Evolutionary conservation across 2,329 filamentous ascomycete genomes (phyloP).

Genomic region (Paraphoma sp.): DNA sequence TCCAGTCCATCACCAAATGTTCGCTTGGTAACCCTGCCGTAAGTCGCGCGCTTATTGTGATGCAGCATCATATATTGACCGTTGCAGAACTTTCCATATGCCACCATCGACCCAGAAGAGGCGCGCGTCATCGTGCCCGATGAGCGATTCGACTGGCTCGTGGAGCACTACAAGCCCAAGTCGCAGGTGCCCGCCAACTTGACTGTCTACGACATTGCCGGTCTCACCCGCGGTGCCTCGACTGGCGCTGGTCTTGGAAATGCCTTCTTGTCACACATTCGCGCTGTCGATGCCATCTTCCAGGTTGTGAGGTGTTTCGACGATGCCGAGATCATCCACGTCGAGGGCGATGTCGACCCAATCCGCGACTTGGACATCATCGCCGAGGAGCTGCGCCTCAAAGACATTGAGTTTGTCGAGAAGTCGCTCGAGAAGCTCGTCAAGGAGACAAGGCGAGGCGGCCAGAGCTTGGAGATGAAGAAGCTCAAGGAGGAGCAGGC

Average conservation of each 20-base stretch:
- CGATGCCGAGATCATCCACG: slow-evolving; percentile 99
- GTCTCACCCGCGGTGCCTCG: slow-evolving; percentile 92
- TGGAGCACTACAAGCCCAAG: slow-evolving; percentile 97
- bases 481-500: slow-evolving; percentile 95
- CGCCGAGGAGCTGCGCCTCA: slow-evolving; percentile 92
- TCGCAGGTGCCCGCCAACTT: slow-evolving; percentile 95
- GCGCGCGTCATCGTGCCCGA: slow-evolving; percentile 96
- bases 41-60: slow-evolving; percentile 49
- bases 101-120: slow-evolving; percentile 98
- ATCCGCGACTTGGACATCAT: slow-evolving; percentile 95
- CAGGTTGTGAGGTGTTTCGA: slow-evolving; percentile 97
- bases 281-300: slow-evolving; percentile 97
- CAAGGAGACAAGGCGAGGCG: slow-evolving; percentile 94
- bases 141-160: slow-evolving; percentile 94
- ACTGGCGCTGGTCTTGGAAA: slow-evolving; percentile 98
- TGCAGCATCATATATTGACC: slow-evolving; percentile 16
- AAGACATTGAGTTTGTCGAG: slow-evolving; percentile 98
- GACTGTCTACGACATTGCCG: slow-evolving; percentile 98
- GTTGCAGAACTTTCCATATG: slow-evolving; percentile 92
- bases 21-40: slow-evolving; percentile 95
- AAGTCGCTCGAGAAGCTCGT: slow-evolving; percentile 90
- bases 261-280: slow-evolving; percentile 97
- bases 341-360: slow-evolving; percentile 98
- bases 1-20: slow-evolving; percentile 99
- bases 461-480: slow-evolving; percentile 96